Evolutionary conservation across 202 grass and related monocot genomes (phyloP).

Genomic region (Schoenoplectus triqueter): DNA sequence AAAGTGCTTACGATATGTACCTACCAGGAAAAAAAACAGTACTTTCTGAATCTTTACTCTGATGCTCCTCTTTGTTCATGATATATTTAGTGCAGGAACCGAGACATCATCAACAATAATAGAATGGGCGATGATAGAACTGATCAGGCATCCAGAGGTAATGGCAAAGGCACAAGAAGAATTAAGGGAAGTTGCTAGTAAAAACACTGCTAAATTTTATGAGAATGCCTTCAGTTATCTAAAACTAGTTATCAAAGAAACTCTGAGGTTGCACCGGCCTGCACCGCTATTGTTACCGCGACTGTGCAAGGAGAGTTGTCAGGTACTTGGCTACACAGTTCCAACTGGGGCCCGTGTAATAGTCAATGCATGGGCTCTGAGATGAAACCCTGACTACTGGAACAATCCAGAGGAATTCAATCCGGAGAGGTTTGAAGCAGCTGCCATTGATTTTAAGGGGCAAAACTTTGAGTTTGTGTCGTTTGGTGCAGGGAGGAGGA

Average conservation of each 20-base stretch:
- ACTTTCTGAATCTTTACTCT: not conserved
- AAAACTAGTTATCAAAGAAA: constrained; percentile 47
- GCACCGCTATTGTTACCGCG: constrained; percentile 31
- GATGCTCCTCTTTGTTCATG: constrained; percentile 16
- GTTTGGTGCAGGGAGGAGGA: constrained; percentile 48
- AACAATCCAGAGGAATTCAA: constrained; percentile 31
- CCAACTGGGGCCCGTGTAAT: constrained; percentile 23
- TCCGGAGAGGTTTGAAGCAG: constrained; percentile 39
- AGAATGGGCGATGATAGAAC: constrained; percentile 55
- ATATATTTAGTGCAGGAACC: constrained; percentile 38
- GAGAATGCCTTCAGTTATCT: constrained; percentile 32
- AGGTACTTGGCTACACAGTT: constrained; percentile 39
- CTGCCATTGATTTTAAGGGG: constrained; percentile 25
- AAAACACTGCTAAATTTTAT: not conserved
- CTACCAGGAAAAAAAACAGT: not conserved
- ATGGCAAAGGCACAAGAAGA: constrained; percentile 47
- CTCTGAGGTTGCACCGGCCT: constrained; percentile 40
- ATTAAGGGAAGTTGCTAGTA: constrained; percentile 9
- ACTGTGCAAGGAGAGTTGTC: constrained; percentile 27
- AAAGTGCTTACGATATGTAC: no score
- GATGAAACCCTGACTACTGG: constrained; percentile 32
- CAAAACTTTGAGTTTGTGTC: constrained; percentile 35
- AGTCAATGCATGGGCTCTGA: constrained; percentile 44
- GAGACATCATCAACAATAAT: constrained; percentile 32
- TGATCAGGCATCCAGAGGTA: constrained; percentile 31